A percentile compares a stretch with the other conserved stretches of the same genome.
These are phyloP conservation scores for Endogone sp. DNA, from an alignment of 192 early-diverging fungal species.

Conservation along the genomic window DNA sequence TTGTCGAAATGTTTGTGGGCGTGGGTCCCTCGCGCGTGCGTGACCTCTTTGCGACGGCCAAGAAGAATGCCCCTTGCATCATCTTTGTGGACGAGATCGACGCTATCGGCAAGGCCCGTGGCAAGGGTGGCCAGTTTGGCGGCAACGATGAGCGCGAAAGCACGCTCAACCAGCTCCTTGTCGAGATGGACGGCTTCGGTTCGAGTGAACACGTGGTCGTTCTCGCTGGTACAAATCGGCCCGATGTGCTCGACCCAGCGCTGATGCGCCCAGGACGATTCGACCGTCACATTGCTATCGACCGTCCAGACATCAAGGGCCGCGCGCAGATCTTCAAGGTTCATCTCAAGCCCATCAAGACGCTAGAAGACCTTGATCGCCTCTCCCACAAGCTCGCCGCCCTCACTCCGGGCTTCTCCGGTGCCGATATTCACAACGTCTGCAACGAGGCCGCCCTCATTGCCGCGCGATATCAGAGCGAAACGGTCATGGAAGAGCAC, in stretches of 20 bases:
- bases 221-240: conserved; percentile 95
- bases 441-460: conserved; percentile 99
- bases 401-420: conserved; percentile 96
- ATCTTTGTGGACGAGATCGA: conserved; percentile 99
- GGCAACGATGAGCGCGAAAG: conserved; percentile 98
- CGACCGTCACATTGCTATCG: conserved; percentile 97
- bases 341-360: conserved; percentile 90
- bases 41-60: conserved; percentile 95
- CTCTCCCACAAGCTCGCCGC: conserved; percentile 88
- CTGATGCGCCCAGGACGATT: conserved; percentile 97
- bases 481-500: conserved; percentile 77
- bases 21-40: conserved; percentile 92
- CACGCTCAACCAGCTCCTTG: conserved; percentile 95
- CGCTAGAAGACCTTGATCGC: conserved; percentile 72
- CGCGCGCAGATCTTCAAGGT: conserved; percentile 96
- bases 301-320: conserved; percentile 95
- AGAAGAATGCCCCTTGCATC: conserved; percentile 97
- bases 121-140: conserved; percentile 78
- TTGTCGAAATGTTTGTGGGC: conserved; percentile 99
- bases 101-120: conserved; percentile 97
- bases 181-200: conserved; percentile 99
- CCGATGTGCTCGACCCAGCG: conserved; percentile 95
- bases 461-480: conserved; percentile 82
- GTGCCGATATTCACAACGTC: conserved; percentile 97
- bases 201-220: conserved; percentile 90